Percentiles rank a stretch among this genome's conserved stretches.
These are phyloP conservation scores for Claviceps lovelessii DNA, from an alignment of 2,329 filamentous ascomycete species.

Conservation along the genomic window DNA sequence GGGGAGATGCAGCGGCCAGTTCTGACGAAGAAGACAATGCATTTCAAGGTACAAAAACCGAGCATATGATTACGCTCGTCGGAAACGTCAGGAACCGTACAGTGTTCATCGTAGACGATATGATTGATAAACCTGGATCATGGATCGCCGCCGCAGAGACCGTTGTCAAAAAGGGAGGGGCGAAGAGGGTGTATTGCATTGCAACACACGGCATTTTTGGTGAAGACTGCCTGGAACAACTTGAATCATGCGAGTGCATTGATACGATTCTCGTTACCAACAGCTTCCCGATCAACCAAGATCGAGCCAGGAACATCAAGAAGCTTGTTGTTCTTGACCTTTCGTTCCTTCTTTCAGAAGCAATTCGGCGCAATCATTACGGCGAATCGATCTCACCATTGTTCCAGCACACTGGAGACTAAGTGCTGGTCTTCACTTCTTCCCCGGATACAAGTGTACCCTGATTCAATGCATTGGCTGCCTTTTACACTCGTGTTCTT, in stretches of 20 bases:
- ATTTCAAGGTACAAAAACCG: slow-evolving; percentile 64
- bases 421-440: slow-evolving; percentile 9
- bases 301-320: slow-evolving; percentile 53
- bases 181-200: slow-evolving; percentile 93
- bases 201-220: slow-evolving; percentile 94
- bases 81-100: slow-evolving; percentile 79
- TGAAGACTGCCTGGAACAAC: slow-evolving; percentile 72
- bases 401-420: slow-evolving; percentile 53
- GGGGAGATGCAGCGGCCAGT: slow-evolving; percentile 65
- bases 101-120: slow-evolving; percentile 93
- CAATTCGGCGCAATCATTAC: slow-evolving; percentile 90
- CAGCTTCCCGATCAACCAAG: slow-evolving; percentile 78
- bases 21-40: slow-evolving; percentile 90
- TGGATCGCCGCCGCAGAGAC: slow-evolving; percentile 98
- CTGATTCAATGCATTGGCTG: background rate
- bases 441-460: slow-evolving; percentile 3
- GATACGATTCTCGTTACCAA: slow-evolving; percentile 92
- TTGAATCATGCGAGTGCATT: slow-evolving; percentile 87
- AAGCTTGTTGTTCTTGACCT: slow-evolving; percentile 87
- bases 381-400: slow-evolving; percentile 66
- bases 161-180: slow-evolving; percentile 80
- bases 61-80: slow-evolving; percentile 95
- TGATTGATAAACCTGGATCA: slow-evolving; percentile 93
- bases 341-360: slow-evolving; percentile 75
- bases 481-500: background rate